Conservation (phyloP, 768 basidiomycete species). For the Mycena pura region DNA sequence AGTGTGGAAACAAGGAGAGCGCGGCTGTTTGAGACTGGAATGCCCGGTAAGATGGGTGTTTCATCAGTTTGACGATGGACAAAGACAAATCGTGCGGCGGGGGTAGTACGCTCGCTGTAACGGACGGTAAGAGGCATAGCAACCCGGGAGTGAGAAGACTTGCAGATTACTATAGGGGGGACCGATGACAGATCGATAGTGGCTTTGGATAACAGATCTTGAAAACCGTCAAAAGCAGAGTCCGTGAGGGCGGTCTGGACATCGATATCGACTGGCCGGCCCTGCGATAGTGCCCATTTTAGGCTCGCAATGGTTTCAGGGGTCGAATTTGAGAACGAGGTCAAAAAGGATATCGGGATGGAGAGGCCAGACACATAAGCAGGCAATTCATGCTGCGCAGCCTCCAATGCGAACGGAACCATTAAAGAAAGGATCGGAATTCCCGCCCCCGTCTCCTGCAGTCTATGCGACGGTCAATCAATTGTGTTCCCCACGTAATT, state of each 20-base stretch:
- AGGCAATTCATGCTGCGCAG: constrained; percentile 48
- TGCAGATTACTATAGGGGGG: constrained; percentile 73
- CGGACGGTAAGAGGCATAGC: constrained; percentile 17
- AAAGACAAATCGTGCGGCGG: constrained; percentile 75
- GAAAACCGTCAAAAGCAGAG: constrained; percentile 64
- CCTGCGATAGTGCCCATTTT: constrained; percentile 68
- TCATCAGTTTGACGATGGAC: constrained; percentile 82
- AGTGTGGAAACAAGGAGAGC: constrained; percentile 75
- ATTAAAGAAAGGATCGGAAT: constrained; percentile 61
- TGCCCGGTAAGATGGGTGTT: constrained; percentile 72
- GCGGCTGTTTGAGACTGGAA: constrained; percentile 78
- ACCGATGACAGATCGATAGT: constrained; percentile 51
- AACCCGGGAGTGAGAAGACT: constrained; percentile 31
- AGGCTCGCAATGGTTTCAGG: constrained; percentile 61
- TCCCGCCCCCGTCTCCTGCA: constrained; percentile 26
- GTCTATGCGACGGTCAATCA: constrained; percentile 27
- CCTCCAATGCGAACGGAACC: constrained; percentile 66
- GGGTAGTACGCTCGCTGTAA: constrained; percentile 77
- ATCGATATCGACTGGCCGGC: constrained; percentile 74
- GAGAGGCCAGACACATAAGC: constrained; percentile 44
- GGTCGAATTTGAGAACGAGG: constrained; percentile 58
- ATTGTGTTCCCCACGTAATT: neutral
- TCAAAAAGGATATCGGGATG: constrained; percentile 60
- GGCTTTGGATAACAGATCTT: constrained; percentile 74
- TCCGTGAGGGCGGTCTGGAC: constrained; percentile 63